These are phyloP conservation scores for Hypoxylon trugodes DNA, from an alignment of 495 filamentous ascomycete species.

Conservation along the genomic window DNA sequence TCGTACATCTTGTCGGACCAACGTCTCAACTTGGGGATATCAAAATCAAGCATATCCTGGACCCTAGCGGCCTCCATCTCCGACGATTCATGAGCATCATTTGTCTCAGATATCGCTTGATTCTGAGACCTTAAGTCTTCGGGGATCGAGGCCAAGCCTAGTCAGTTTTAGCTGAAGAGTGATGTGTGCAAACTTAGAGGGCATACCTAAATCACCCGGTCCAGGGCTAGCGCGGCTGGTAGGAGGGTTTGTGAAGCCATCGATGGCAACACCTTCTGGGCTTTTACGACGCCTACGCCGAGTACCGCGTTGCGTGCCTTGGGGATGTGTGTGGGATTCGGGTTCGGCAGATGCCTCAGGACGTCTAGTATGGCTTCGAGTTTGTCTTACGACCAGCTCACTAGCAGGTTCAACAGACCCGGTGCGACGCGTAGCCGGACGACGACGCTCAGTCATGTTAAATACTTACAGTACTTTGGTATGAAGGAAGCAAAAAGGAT, in stretches of 20 bases:
- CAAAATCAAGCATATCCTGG: constrained; percentile 42
- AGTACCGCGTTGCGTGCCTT: constrained; percentile 29
- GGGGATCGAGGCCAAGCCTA: constrained; percentile 9
- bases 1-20: constrained; percentile 35
- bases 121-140: not conserved
- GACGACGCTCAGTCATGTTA: constrained; percentile 36
- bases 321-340: constrained; percentile 2
- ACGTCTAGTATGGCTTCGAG: constrained; percentile 33
- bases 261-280: constrained; percentile 32
- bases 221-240: constrained; percentile 12
- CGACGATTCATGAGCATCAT: constrained; percentile 4
- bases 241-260: constrained; percentile 23
- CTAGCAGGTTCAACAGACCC: constrained; percentile 22
- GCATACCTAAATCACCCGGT: constrained; percentile 24
- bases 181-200: not conserved
- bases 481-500: no score
- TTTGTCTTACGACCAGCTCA: constrained; percentile 24
- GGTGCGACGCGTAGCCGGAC: constrained; percentile 31
- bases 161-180: constrained; percentile 1
- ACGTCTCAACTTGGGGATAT: constrained; percentile 40
- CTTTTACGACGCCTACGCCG: constrained; percentile 27
- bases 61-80: constrained; percentile 34
- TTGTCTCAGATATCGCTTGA: not conserved
- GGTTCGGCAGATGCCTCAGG: constrained; percentile 11
- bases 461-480: not conserved